phyloP scores from a whole-genome alignment of 2,329 filamentous ascomycete species.

The Colletotrichum camelliae region DNA sequence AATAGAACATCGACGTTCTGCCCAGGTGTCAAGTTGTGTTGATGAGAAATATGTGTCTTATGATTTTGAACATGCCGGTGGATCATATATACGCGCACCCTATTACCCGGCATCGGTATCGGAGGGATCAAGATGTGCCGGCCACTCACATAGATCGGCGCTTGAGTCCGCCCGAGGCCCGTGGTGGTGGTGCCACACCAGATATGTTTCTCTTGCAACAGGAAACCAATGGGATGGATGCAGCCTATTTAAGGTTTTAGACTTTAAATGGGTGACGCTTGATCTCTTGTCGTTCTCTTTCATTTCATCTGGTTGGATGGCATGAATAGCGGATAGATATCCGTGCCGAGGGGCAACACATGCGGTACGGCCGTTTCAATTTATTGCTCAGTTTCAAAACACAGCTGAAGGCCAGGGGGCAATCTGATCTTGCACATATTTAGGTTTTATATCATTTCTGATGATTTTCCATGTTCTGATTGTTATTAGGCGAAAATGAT shows the following conservation, averaged over 20 bases:
- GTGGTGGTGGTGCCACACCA: not conserved
- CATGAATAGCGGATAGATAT: not conserved
- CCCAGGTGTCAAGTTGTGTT: not conserved
- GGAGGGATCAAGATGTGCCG: not conserved
- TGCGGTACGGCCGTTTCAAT: fast-evolving
- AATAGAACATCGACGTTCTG: not conserved
- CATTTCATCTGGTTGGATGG: not conserved
- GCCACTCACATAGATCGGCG: not conserved
- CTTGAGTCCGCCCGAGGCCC: not conserved
- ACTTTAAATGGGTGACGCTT: fast-evolving
- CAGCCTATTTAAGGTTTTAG: not conserved
- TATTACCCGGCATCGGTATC: not conserved
- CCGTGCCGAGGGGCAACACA: not conserved
- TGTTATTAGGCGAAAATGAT: not conserved
- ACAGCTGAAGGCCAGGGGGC: not conserved
- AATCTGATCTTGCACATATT: not conserved
- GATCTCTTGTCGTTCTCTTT: not conserved
- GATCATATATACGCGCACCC: not conserved
- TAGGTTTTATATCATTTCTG: fast-evolving
- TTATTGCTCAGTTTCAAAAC: not conserved
- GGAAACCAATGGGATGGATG: not conserved
- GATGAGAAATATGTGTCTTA: fast-evolving
- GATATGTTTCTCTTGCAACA: not conserved
- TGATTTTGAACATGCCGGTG: not conserved
- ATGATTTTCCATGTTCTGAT: fast-evolving